Evolutionary conservation across 2,329 filamentous ascomycete genomes (phyloP), one percentile per base, ranked within the genome.

Genomic region (Colletotrichum spaethianum): DNA sequence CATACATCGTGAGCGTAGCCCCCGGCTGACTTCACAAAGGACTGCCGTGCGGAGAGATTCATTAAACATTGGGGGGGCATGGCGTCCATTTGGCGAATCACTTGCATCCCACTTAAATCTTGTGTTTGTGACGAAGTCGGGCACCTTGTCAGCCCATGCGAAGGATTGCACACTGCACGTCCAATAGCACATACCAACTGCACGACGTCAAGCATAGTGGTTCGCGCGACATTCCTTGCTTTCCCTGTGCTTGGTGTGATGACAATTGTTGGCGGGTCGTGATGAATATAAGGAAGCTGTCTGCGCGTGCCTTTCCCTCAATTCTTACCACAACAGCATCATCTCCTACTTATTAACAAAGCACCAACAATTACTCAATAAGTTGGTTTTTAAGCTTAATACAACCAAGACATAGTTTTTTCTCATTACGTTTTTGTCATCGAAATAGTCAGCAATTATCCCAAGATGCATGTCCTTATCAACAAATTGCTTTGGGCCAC

Each of bases 41-140:
- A 23, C 26, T 46, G 23, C 28, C n/a, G 38, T 67, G 42, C 63
- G 23, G 31, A 23, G n/a, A 11, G 23, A 16, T 31, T 52, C 50
- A 62, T 59, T n/a, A 44, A 28, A 14, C 6, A 5, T 59, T n/a
- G n/a, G 52, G 36, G 59, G 38, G 38, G 44, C 31, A 20, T 46
- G 52, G 57, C 59, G 18, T 63, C 23, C 42, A 7, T 33, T 23
- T 14, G 38, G 62, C 62, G 53, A 67, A 70, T 67, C 67, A 67
- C 62, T 59, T 16, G 28, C 18, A 12, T 20, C 31, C 11, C n/a
- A 31, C 44, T 40, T 55, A 38, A 20, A 60, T 28, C 8, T 55
- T 20, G 26, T 44, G 33, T 33, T 33, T 55, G 38, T 56, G 38
- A 65, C 50, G 8, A 55, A 53, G 53, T 23, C 23, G 38, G 20